Evolutionary conservation across 495 filamentous ascomycete species (phyloP).

Genomic region (Aspergillus kassunensis): DNA sequence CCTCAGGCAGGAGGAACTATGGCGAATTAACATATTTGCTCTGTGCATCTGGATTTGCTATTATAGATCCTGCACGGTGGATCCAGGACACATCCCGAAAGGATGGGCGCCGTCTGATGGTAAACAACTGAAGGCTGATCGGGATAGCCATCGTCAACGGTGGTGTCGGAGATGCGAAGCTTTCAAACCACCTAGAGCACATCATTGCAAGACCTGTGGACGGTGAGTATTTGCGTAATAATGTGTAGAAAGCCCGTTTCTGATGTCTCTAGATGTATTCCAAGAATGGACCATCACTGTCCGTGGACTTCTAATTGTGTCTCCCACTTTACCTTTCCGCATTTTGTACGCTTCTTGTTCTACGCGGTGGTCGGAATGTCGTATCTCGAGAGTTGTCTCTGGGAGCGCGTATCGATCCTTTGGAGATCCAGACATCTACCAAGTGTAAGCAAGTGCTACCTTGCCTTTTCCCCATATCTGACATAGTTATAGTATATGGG

Average conservation of each 20-base stretch:
- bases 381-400: slow-evolving; percentile 58
- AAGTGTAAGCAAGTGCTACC: slow-evolving; percentile 42
- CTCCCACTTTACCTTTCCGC: slow-evolving; percentile 81
- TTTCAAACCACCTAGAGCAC: slow-evolving; percentile 79
- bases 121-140: slow-evolving; percentile 26
- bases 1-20: slow-evolving; percentile 53
- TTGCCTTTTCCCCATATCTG: slow-evolving; percentile 2
- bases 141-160: slow-evolving; percentile 33
- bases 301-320: slow-evolving; percentile 96
- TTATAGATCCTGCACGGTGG: slow-evolving; percentile 66
- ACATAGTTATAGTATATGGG: slow-evolving; percentile 62
- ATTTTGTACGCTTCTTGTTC: slow-evolving; percentile 84
- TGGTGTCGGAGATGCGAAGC: slow-evolving; percentile 89
- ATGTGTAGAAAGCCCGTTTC: background rate
- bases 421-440: slow-evolving; percentile 67
- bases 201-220: slow-evolving; percentile 86
- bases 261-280: slow-evolving; percentile 63
- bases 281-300: slow-evolving; percentile 98
- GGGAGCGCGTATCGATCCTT: slow-evolving; percentile 53
- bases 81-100: slow-evolving; percentile 60
- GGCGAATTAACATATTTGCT: slow-evolving; percentile 72
- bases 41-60: slow-evolving; percentile 76
- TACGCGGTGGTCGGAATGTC: slow-evolving; percentile 68
- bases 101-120: slow-evolving; percentile 22
- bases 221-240: slow-evolving; percentile 39